phyloP scores from a whole-genome alignment of 345 rosid genomes.

The Salix koriyanagi region DNA sequence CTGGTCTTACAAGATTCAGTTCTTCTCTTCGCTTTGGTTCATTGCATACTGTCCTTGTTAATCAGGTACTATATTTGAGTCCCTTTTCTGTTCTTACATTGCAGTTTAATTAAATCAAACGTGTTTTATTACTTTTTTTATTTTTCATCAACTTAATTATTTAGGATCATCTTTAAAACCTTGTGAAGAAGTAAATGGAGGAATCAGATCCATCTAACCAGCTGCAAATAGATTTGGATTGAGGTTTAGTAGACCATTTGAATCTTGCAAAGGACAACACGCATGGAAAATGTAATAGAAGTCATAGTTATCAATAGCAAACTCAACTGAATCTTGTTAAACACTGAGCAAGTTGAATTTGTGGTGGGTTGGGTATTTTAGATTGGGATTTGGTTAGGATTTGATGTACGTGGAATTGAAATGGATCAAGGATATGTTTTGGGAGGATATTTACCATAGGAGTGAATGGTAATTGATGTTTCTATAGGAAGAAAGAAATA shows the following conservation, averaged over 20 bases:
- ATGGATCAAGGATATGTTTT: background rate
- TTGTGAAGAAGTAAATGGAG: background rate
- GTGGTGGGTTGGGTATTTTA: background rate
- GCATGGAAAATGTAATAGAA: no score
- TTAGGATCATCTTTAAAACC: background rate
- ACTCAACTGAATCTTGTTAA: no score
- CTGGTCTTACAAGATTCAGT: constrained; percentile 28
- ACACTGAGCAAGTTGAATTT: no score
- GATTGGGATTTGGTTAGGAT: background rate
- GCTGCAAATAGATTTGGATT: background rate
- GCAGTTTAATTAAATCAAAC: background rate
- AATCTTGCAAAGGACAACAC: no score
- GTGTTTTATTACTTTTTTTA: background rate
- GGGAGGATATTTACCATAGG: background rate
- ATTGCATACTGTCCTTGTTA: constrained; percentile 42
- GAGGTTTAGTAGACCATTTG: background rate
- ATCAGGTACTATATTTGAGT: constrained; percentile 42
- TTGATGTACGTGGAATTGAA: background rate
- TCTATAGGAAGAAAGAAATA: background rate
- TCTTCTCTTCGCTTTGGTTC: constrained; percentile 41
- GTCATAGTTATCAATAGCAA: no score
- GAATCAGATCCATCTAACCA: background rate
- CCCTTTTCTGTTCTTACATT: background rate
- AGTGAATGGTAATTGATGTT: background rate
- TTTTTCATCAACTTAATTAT: background rate